Evolutionary conservation across 2,329 filamentous ascomycete genomes (phyloP), one percentile per base, ranked within the genome.

Genomic region (Xylariaceae sp.): DNA sequence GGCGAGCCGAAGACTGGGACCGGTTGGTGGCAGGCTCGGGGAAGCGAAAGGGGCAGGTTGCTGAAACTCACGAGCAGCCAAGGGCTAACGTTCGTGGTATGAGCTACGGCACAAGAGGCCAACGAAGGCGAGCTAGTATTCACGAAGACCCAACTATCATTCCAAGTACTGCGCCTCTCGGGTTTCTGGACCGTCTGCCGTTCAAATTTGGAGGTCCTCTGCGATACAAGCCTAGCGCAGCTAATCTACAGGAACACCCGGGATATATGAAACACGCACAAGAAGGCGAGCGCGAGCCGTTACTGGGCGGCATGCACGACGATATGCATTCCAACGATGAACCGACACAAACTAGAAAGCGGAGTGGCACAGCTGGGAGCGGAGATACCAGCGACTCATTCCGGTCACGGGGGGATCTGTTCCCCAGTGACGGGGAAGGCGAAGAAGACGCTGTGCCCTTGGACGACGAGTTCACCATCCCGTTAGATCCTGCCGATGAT

Each of bases 371-470:
- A 1, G 81, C 84, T 13, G 86, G 83, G 4, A 95, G 90, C 12
- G 86, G 87, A 39, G 86, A 86, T 59, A 96, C 92, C 0, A 87
- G 84, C 26, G 91, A 92, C 67, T 96, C 92, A 5, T 84, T 88
- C 59, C 87, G 92, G 64, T 96, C 91, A 10, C 79, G 92, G 44
- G 91, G 91, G 1, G 92, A 97, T 71, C 75, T 97, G 12, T 94
- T 96, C 61, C 90, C 90, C 0, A 96, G 91, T 64, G 91, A 95
- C 58, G 83, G 80, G 44, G 83, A 86, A 65, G 90, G 92, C 49
- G 90, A 95, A 59, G 92, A 95, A 68, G 92, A 97, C 71, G 92
- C 92, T 0, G 83, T 96, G n/a, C 89, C 91, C 12, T 74, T 97
- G 16, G 89, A 92, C 63, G 92, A 96, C 67, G 92, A 96, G 66